A percentile compares a stretch with the other conserved stretches of the same genome.
Evolutionary conservation across 164 flowering plant genomes (phyloP).

Genomic region (Chloranthus sessilifolius): DNA sequence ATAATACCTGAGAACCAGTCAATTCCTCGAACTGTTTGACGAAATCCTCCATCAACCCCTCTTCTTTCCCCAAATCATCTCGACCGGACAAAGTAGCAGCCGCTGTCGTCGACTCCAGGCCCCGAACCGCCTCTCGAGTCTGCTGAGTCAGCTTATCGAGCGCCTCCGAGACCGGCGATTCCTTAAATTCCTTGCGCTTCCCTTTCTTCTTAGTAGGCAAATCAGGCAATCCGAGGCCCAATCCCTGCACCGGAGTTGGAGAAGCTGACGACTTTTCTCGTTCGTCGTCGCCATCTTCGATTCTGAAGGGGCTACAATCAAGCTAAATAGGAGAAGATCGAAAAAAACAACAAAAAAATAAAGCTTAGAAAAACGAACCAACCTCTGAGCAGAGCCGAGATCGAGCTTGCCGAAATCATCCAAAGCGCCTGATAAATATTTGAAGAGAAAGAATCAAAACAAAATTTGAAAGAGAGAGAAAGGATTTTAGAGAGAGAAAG

Average conservation of each 20-base stretch:
- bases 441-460: background rate
- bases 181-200: constrained; percentile 59
- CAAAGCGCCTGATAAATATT: constrained; percentile 44
- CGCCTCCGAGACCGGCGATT: constrained; percentile 69
- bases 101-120: constrained; percentile 57
- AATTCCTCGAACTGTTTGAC: constrained; percentile 95
- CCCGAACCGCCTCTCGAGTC: constrained; percentile 78
- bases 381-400: constrained; percentile 36
- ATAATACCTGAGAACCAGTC: constrained; percentile 79
- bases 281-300: constrained; percentile 18
- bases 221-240: constrained; percentile 86
- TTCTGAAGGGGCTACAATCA: background rate
- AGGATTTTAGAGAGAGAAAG: constrained; percentile 3
- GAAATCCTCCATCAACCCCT: constrained; percentile 75
- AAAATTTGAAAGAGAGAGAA: background rate
- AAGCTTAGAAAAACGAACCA: constrained; percentile 11
- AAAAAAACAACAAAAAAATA: constrained; percentile 1
- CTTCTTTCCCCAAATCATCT: constrained; percentile 46
- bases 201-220: constrained; percentile 73
- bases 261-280: constrained; percentile 19
- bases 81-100: constrained; percentile 25
- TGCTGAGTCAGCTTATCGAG: constrained; percentile 88
- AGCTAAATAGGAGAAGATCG: background rate
- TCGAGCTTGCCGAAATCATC: constrained; percentile 76
- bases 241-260: constrained; percentile 59